Base-by-base conservation (phyloP, 176 grass and related monocot genomes). In the Carex cristatella region DNA sequence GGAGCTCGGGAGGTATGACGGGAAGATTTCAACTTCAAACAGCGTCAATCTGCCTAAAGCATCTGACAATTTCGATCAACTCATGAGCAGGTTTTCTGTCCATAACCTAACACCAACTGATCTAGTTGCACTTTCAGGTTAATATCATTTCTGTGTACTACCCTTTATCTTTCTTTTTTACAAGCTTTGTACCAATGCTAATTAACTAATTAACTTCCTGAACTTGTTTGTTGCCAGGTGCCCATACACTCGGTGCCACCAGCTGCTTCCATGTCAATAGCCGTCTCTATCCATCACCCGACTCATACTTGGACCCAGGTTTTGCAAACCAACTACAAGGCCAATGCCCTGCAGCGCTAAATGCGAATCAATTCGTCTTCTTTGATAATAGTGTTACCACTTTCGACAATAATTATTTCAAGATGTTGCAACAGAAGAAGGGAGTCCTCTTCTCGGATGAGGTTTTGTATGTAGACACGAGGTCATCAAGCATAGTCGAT, bases 401-500 rank as follows among this genome's bases (percentile, higher is more conserved):
- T 32, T 94, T 97, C 77, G 94, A 97, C 78, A 89, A 89, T 69
- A 10, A 81, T 7, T 97, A 94, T 84, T 97, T 92, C 81, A 10
- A 67, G 67, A 92, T 87, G 80, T 85, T 97, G 6, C 83, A 88
- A 59, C 49, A 76, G 4, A 84, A 89, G 15, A 63, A 85, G 30
- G 91, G 91, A 11, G 83, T 94, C 18, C 91, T 97, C 79, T 67
- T 63, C 37, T 94, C 94, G 5, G 94, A 97, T 53, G 61, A 89
- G 79, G 81, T 71, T 51, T 84, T 97, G 75, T 86, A 89, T 84
- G 14, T 44, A 40, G 84, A 92, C 33, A 49, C n/a, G 1, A 67
- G 81, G 15, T 85, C 90, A 15, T 68, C 64, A 37, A 19, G 87
- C 30, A 51, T 79, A 8, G 90, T 92, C 8, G 2, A 61, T 58